Base-by-base conservation (phyloP, 345 rosid genomes). In the Citrus medica region DNA sequence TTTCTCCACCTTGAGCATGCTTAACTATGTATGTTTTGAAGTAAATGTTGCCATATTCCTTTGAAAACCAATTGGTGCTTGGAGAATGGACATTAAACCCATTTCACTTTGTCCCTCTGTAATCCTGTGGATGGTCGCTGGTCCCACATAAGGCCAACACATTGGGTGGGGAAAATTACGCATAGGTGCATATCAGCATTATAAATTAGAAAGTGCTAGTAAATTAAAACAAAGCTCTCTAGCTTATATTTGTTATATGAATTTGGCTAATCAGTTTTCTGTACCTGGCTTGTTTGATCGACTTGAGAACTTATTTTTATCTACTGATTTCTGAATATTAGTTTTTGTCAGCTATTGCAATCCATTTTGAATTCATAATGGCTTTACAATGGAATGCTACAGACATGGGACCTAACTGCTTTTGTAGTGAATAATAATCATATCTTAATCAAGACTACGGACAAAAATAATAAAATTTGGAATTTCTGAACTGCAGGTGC, bases 401-500 rank as follows among this genome's bases (percentile, higher is more conserved):
- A 46, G 16, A 12, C 51, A 46, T 46, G 16, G 14, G 17, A 46
- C 51, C 51, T 46, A 46, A 46, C 51, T 46, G 51, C 58, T 53
- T 53, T 19, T 53, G 58, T 6, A 16, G 58, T 53, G 27, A 25
- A 27, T 37, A 64, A 21, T 30, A 61, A 24, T 64, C 22, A 6
- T 28, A 17, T 32, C 38, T 19, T 58, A 21, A 73, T 69, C 21
- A n/a, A 58, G 24, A 63, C 32, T 32, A 5, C 42, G 56, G 25
- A 40, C 33, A 28, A 40, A 33, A 71, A 25, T 46, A 42, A 42
- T 69, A 60, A 62, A 67, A 28, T 30, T 32, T 24, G 7, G 21
- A 22, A 16, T 53, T 40, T 53, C 22, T 82, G 79, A 62, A 79
- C 68, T 76, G 75, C 88, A 95, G 97, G 98, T 95, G 70, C 76